Base-by-base conservation (phyloP, 2,329 filamentous ascomycete species). In the Cladophialophora carrionii region DNA sequence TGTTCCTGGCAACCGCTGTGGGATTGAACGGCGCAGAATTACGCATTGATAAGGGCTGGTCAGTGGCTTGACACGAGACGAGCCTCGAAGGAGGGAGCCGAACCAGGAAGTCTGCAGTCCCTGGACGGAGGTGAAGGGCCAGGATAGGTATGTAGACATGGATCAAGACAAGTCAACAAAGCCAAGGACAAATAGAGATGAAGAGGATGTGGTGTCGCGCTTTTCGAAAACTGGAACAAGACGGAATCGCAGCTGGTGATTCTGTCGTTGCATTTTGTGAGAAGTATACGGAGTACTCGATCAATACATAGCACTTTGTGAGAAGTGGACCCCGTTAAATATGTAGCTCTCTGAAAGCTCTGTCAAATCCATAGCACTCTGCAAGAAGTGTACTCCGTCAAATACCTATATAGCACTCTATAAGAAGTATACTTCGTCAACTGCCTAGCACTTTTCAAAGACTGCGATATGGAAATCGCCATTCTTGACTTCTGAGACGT, bases 1-100 rank as follows among this genome's bases (percentile, higher is more conserved):
- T 55, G 22, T 55, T 49, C 31, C 17, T 61, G 32, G 49, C 59
- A 8, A 32, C 29, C 20, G 46, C 48, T 5, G 29, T 51, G 20
- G 57, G 57, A 2, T 24, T 61, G 14, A 61, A 54, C 26, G 59
- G 59, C 1, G 51, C 59, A 4, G 59, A 61, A 32, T 54, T 61
- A 51, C 37, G 34, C 26, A 24, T 61, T 17, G 59, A 61, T 26
- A 61, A 54, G 31, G 59, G 59, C 14, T 55, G 51, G 49, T 34
- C 49, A 14, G 34, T 12, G n/a, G 52, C 49, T 46, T 61, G 51
- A 61, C 22, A 17, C 31, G 12, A 26, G 4, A 26, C n/a, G 24
- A 34, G 29, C 29, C 17, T 34, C 9, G 17, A 22, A 3, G 17
- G 34, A 41, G 6, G 17, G 34, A 34, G 29, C 14, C 31, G 29